These are phyloP conservation scores for Asparagopsis taxiformis DNA, from an alignment of 31 red algal genomes.

Conservation along the genomic window DNA sequence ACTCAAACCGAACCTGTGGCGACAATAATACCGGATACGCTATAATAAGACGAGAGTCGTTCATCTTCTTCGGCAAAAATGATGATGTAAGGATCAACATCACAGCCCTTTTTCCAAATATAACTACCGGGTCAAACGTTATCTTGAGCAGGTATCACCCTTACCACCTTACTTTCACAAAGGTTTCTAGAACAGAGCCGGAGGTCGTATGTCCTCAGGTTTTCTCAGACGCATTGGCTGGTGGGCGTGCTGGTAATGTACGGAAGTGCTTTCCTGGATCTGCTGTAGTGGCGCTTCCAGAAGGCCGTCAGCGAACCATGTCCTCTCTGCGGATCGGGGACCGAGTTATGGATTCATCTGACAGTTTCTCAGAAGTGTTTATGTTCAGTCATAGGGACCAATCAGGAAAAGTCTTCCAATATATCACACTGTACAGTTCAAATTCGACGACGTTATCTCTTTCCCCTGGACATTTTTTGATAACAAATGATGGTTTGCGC, in stretches of 20 bases:
- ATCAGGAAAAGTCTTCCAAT: background rate
- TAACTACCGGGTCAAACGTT: slow-evolving; percentile 4
- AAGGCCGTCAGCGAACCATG: background rate
- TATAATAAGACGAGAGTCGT: background rate
- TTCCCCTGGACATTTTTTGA: slow-evolving; percentile 42
- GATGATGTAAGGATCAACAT: slow-evolving; percentile 13
- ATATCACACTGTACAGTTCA: background rate
- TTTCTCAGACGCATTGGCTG: background rate
- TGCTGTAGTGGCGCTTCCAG: background rate
- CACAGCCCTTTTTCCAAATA: slow-evolving; percentile 1
- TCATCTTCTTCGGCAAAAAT: slow-evolving; percentile 38
- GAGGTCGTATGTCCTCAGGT: slow-evolving; percentile 35
- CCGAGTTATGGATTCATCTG: slow-evolving; percentile 1
- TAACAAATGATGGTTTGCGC: background rate
- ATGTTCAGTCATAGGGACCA: slow-evolving; percentile 34
- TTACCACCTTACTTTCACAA: slow-evolving; percentile 31
- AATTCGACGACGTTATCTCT: slow-evolving; percentile 19
- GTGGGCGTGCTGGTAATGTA: background rate
- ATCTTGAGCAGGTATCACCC: slow-evolving; percentile 16
- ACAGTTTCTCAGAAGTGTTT: slow-evolving; percentile 10
- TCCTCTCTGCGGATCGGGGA: slow-evolving; percentile 20
- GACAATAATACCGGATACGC: background rate
- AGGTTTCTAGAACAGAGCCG: background rate
- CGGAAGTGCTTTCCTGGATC: slow-evolving; percentile 33
- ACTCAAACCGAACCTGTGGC: slow-evolving; percentile 7